These are phyloP conservation scores for Sphagnum fallax DNA, from an alignment of 228 moss, liverwort and hornwort species.

Conservation along the genomic window DNA sequence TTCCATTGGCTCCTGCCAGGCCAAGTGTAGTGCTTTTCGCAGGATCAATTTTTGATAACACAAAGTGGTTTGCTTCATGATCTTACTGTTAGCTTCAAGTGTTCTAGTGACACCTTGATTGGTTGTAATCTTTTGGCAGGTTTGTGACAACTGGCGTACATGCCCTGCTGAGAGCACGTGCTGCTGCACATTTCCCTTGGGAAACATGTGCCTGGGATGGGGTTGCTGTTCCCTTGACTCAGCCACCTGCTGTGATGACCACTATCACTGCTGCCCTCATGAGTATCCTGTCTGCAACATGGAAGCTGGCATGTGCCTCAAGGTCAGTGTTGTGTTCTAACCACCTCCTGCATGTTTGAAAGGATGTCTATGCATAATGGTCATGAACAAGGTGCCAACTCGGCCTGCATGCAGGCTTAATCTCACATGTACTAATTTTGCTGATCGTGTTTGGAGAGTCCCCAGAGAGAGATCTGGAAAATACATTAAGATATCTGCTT, in stretches of 20 bases:
- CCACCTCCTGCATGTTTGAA: too few relatives aligned
- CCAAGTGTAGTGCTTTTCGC: not conserved
- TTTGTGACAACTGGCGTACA: constrained; percentile 78
- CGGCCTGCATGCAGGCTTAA: too few relatives aligned
- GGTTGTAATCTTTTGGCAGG: constrained; percentile 3
- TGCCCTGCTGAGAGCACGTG: constrained; percentile 81
- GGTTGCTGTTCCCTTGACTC: constrained; percentile 86
- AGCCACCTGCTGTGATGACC: constrained; percentile 97
- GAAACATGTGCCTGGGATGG: constrained; percentile 73
- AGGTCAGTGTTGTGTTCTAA: constrained; percentile 11
- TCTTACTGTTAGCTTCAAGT: too few relatives aligned
- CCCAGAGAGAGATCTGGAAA: not conserved
- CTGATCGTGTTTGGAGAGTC: not conserved
- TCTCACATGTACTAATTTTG: not conserved
- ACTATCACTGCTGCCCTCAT: constrained; percentile 86
- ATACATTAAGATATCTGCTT: not conserved
- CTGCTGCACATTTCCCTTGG: constrained; percentile 77
- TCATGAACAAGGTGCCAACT: not conserved
- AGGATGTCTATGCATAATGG: not conserved
- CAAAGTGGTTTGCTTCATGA: too few relatives aligned
- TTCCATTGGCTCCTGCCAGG: too few relatives aligned
- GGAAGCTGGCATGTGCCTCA: constrained; percentile 63
- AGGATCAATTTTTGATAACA: too few relatives aligned
- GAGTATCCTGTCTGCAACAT: constrained; percentile 84
- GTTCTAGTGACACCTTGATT: too few relatives aligned